These are phyloP conservation scores for Cucurbita pepo DNA, from an alignment of 306 rosid genomes.

Conservation along the genomic window DNA sequence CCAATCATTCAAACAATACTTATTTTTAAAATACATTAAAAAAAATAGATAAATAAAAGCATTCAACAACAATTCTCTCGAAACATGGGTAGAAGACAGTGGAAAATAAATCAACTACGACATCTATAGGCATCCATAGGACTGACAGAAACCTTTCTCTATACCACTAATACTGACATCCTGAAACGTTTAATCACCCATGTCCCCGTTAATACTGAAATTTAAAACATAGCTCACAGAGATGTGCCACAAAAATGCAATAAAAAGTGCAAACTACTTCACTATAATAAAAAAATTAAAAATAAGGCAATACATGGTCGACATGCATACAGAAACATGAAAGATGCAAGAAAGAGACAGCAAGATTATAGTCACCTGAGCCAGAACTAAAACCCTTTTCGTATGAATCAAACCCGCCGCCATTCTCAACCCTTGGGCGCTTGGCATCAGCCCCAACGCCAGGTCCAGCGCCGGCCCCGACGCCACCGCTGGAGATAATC, in stretches of 20 bases:
- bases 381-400: slow-evolving; percentile 38
- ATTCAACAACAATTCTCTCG: neutral
- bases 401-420: slow-evolving; percentile 49
- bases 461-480: neutral
- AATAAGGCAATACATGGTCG: neutral
- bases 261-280: neutral
- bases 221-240: neutral
- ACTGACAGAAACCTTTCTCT: neutral
- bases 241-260: neutral
- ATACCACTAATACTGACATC: neutral
- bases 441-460: slow-evolving; percentile 30
- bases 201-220: neutral
- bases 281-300: neutral
- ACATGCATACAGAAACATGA: neutral
- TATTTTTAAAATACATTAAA: neutral
- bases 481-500: slow-evolving; percentile 10
- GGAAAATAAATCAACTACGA: neutral
- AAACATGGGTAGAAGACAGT: neutral
- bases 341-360: neutral
- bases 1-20: neutral
- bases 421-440: slow-evolving; percentile 74
- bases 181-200: neutral
- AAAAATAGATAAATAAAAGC: neutral
- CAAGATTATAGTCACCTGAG: slow-evolving; percentile 10
- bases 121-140: neutral